Evolutionary conservation across 2,329 filamentous ascomycete genomes (phyloP).

Genomic region (Sporothrix sp.): DNA sequence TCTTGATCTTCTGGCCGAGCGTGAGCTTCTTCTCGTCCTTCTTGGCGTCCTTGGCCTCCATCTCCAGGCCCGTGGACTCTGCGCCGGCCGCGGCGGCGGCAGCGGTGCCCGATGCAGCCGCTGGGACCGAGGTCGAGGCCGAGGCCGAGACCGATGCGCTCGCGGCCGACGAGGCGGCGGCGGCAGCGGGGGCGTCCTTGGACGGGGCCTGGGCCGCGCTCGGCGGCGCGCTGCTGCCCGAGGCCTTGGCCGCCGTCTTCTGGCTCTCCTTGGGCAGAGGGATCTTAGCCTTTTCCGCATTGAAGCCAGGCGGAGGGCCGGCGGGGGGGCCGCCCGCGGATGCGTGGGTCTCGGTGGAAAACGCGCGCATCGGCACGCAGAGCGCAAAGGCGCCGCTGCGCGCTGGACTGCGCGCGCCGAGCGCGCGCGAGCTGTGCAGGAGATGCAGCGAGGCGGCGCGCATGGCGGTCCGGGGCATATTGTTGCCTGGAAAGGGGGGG

Average conservation of each 20-base stretch:
- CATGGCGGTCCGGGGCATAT: conserved; percentile 35
- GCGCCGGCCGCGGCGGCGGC: neutral
- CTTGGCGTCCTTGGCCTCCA: conserved; percentile 49
- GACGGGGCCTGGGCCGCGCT: neutral
- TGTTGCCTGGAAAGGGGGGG: conserved; percentile 29
- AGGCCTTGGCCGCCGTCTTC: conserved; percentile 21
- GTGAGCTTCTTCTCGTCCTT: conserved; percentile 81
- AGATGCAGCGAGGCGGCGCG: conserved; percentile 38
- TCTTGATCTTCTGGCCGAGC: conserved; percentile 85
- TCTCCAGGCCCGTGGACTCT: conserved; percentile 26
- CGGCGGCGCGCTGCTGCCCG: neutral
- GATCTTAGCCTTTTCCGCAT: conserved; percentile 81
- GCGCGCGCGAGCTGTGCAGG: conserved; percentile 35
- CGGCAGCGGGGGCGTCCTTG: neutral
- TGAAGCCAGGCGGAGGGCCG: conserved; percentile 80
- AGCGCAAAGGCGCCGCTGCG: conserved; percentile 43
- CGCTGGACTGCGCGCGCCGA: conserved; percentile 35
- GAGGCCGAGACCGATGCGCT: too few species aligned
- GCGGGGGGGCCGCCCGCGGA: conserved; percentile 36
- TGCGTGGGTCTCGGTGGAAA: conserved; percentile 51
- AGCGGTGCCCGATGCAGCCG: conserved; percentile 7
- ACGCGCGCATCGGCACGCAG: conserved; percentile 44
- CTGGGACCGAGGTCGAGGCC: too few species aligned
- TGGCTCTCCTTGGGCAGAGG: conserved; percentile 53
- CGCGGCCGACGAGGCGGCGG: neutral